Base-by-base conservation (phyloP, 768 basidiomycete genomes). In the Leucosporidium creatinivorum region DNA sequence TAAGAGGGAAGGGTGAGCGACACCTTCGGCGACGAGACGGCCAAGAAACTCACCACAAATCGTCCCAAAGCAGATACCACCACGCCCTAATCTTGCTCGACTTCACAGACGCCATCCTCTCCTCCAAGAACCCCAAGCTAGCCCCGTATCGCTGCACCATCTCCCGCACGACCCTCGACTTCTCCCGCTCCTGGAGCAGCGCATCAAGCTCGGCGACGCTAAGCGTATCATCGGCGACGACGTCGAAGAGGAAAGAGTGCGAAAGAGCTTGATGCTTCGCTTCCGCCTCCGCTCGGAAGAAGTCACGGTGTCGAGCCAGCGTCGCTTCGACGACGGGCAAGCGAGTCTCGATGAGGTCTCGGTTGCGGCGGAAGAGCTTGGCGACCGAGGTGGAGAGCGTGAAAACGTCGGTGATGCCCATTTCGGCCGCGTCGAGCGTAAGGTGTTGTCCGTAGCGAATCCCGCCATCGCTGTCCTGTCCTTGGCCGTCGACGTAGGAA, bases 51-150 rank as follows among this genome's bases (percentile, higher is more conserved):
- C 33, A 17, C 75, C 83, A 72, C 59, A 88, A 25, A 44, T 72
- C 74, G 59, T 74, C 88, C 86, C 87, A 89, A 70, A 88, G 85
- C 18, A 89, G 80, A 72, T 86, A 89, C 89, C 89, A 91, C 86
- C 87, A 89, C 4, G 84, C 83, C 5, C 82, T 78, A 1, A 84
- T 76, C 69, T 82, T 80, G 2, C 83, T 82, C 13, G 73, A 70
- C 1, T 84, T 79, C 39, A 87, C 85, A 25, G 79, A 80, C 15
- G 77, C 69, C 63, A 85, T 80, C 48, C 89, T 81, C 39, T 83
- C 81, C 75, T 86, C 84, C 0, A 85, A 81, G 26, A 80, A 79
- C 8, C 8, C 15, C 39, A 44, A 17, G 13, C 39, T 44, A 15
- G 39, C 39, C 15, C 39, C 39, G 15, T 44, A 44, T 44, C 39